A percentile compares a stretch with the other conserved stretches of the same genome.
Evolutionary conservation across 441 rosid species (phyloP).

Genomic region (Lepidium campestre): DNA sequence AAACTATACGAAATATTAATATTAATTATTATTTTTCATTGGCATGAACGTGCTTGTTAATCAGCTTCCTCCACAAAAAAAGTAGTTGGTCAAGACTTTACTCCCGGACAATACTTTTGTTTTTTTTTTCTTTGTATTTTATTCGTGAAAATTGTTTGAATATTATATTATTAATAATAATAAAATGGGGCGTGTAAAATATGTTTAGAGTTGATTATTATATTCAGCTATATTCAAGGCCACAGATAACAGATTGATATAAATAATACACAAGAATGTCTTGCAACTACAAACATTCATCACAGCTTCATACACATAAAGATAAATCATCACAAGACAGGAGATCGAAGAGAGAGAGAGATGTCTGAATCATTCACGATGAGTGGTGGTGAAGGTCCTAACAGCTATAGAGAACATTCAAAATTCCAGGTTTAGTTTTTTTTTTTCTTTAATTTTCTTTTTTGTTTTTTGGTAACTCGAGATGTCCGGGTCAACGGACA

Average conservation of each 20-base stretch:
- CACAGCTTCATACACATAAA: background rate
- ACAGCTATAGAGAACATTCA: conserved; percentile 12
- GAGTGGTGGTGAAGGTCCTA: conserved; percentile 16
- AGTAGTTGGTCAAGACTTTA: no score
- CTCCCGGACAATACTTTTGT: no score
- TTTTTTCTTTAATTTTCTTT: no score
- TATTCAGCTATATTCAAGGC: background rate
- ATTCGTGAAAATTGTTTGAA: no score
- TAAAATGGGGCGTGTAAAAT: background rate
- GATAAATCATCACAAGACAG: background rate
- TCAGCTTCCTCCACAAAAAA: no score
- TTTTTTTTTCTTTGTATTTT: no score
- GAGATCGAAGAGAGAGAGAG: background rate
- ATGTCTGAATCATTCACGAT: conserved; percentile 14
- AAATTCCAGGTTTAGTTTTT: conserved; percentile 9
- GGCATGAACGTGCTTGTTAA: no score
- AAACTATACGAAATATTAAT: no score
- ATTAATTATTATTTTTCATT: no score
- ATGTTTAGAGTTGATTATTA: background rate
- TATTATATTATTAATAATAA: background rate
- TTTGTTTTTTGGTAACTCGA: no score
- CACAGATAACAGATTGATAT: background rate
- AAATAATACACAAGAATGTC: background rate
- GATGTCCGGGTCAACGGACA: no score
- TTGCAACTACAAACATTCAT: background rate